Evolutionary conservation across 176 grass and related monocot species (phyloP).

Genomic region (Aegilops longissima): DNA sequence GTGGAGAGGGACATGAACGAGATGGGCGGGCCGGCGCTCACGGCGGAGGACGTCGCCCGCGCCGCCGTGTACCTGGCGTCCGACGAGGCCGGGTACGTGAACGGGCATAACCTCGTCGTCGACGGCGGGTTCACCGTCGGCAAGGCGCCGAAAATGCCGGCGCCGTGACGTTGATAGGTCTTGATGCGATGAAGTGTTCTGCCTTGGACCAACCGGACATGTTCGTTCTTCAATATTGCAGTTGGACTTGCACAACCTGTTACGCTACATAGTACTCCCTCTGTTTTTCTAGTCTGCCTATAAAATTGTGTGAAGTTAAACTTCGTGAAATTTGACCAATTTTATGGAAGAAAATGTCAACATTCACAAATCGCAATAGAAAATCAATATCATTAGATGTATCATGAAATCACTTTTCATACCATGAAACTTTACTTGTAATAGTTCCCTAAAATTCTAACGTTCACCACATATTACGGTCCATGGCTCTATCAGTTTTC

Average conservation of each 20-base stretch:
- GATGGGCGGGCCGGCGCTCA: constrained; percentile 33
- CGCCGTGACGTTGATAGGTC: neutral
- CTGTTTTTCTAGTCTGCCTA: no score
- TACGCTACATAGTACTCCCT: no score
- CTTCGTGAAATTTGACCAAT: no score
- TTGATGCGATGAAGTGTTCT: neutral
- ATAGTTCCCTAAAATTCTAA: no score
- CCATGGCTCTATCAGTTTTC: no score
- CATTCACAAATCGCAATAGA: no score
- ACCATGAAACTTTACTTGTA: no score
- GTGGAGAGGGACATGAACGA: constrained; percentile 15
- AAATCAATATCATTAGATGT: no score
- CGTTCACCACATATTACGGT: no score
- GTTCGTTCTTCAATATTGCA: neutral
- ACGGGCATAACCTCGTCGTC: constrained; percentile 63
- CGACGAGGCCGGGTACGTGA: constrained; percentile 55
- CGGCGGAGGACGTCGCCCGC: constrained; percentile 36
- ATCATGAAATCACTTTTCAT: no score
- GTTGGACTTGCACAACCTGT: neutral
- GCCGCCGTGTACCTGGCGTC: constrained; percentile 60
- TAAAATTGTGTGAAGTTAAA: no score
- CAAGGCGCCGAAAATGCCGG: constrained; percentile 19
- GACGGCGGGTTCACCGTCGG: constrained; percentile 54
- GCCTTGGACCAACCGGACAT: neutral
- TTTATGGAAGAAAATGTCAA: no score